phyloP scores from a whole-genome alignment of 2,329 filamentous ascomycete genomes.

The Alternaria brassicicola region DNA sequence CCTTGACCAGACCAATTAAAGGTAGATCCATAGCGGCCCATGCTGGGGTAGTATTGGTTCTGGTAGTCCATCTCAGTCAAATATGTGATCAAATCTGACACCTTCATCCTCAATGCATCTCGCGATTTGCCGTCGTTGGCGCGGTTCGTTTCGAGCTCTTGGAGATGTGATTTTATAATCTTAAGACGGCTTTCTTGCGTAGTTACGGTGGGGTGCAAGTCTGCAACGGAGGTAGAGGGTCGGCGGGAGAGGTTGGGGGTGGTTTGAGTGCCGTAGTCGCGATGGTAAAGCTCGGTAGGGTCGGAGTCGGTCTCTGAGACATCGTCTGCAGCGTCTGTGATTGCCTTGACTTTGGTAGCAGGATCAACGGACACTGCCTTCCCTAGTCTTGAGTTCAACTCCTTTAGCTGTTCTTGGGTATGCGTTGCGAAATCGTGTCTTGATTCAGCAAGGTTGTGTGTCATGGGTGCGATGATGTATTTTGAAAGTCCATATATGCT shows the following conservation, averaged over 20 bases:
- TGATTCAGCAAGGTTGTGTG: constrained; percentile 58
- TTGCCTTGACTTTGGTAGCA: constrained; percentile 36
- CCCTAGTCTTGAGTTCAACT: constrained; percentile 64
- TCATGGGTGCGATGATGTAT: constrained; percentile 69
- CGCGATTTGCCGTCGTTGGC: constrained; percentile 59
- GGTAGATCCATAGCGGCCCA: constrained; percentile 30
- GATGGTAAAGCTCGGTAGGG: constrained; percentile 80
- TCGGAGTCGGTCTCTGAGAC: constrained; percentile 61
- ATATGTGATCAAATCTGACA: constrained; percentile 66
- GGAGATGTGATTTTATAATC: constrained; percentile 59
- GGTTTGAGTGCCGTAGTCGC: constrained; percentile 81
- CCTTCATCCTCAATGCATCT: constrained; percentile 55
- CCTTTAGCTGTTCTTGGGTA: constrained; percentile 57
- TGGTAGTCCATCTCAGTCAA: constrained; percentile 57
- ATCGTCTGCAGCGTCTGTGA: constrained; percentile 43
- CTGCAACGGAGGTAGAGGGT: constrained; percentile 32
- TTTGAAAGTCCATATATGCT: constrained; percentile 73
- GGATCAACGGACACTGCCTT: constrained; percentile 68
- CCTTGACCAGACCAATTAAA: constrained; percentile 52
- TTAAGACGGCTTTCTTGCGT: constrained; percentile 56
- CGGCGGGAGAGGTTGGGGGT: constrained; percentile 58
- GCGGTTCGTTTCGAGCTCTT: constrained; percentile 57
- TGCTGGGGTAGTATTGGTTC: constrained; percentile 51
- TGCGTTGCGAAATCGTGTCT: constrained; percentile 64
- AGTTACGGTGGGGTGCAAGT: constrained; percentile 38